Conservation (phyloP, 495 filamentous ascomycete species). For the Aspergillus baeticus region DNA sequence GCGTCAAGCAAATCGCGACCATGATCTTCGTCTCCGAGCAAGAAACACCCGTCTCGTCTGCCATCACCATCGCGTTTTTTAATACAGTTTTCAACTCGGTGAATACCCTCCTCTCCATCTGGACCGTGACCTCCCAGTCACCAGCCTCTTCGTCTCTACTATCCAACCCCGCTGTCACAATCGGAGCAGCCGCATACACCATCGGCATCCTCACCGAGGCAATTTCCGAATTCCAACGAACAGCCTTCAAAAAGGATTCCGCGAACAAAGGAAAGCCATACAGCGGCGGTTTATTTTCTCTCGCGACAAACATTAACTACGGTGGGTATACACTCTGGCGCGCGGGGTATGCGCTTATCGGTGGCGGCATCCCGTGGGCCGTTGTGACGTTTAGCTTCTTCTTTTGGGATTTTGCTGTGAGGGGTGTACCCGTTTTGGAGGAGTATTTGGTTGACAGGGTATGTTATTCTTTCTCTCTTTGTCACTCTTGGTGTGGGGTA, state of each 20-base stretch:
- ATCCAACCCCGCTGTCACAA: conserved; percentile 25
- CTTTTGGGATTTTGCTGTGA: conserved; percentile 42
- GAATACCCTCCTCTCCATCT: conserved; percentile 16
- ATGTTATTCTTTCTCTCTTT: conserved; percentile 11
- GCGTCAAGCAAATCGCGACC: conserved; percentile 53
- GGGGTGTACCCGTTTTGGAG: conserved; percentile 48
- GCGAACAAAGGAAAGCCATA: conserved; percentile 55
- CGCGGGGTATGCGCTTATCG: conserved; percentile 47
- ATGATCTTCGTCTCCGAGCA: conserved; percentile 37
- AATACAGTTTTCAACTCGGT: conserved; percentile 49
- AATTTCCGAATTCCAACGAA: conserved; percentile 51
- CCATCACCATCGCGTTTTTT: conserved; percentile 30
- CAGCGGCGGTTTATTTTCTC: conserved; percentile 48
- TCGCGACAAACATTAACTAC: conserved; percentile 61
- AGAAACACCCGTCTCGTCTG: conserved; percentile 32
- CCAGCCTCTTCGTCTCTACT: too few relatives aligned
- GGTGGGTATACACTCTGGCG: conserved; percentile 57
- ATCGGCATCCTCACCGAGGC: conserved; percentile 49
- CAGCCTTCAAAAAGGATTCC: conserved; percentile 49
- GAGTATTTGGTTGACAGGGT: conserved; percentile 37
- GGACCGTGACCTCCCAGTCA: too few relatives aligned
- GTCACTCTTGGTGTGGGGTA: too few relatives aligned
- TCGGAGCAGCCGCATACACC: conserved; percentile 44
- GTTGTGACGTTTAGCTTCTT: conserved; percentile 35
- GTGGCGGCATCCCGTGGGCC: conserved; percentile 46